A percentile compares a stretch with the other conserved stretches of the same genome.
Evolutionary conservation across 805 yeast species (phyloP).

Genomic region (Myxozyma lipomycoides): DNA sequence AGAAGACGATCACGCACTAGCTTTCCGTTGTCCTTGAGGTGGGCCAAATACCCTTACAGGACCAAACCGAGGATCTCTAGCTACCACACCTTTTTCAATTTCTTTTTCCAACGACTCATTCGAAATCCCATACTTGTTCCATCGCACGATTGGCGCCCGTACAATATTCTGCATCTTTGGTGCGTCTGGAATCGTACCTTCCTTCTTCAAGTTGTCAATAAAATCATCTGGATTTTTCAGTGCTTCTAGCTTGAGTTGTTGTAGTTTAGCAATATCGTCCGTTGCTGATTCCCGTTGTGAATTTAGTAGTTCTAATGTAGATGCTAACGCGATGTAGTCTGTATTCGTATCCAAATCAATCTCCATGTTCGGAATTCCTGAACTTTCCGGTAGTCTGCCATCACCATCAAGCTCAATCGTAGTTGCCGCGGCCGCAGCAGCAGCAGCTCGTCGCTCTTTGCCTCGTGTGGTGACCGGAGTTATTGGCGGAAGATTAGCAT

Average conservation of each 20-base stretch:
- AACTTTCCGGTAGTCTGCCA: conserved; percentile 1
- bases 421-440: background rate
- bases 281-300: conserved; percentile 31
- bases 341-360: conserved; percentile 30
- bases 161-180: conserved; percentile 34
- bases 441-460: conserved; percentile 16
- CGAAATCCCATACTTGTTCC: conserved; percentile 36
- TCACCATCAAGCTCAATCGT: background rate
- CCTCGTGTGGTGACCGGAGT: conserved; percentile 28
- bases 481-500: conserved; percentile 27
- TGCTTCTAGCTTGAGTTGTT: conserved; percentile 30
- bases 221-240: conserved; percentile 32
- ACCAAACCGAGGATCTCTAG: conserved; percentile 30
- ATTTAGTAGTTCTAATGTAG: conserved; percentile 32
- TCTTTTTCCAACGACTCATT: conserved; percentile 32
- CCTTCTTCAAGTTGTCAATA: conserved; percentile 20
- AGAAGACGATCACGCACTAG: conserved; percentile 9
- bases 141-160: conserved; percentile 34
- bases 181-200: conserved; percentile 23
- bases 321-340: conserved; percentile 35
- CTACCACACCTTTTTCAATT: conserved; percentile 30
- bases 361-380: conserved; percentile 15
- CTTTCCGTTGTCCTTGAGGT: conserved; percentile 19
- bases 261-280: conserved; percentile 31
- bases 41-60: conserved; percentile 24